phyloP scores from a whole-genome alignment of 202 grass and related monocot species.

The Schoenoplectus tabernaemontani region DNA sequence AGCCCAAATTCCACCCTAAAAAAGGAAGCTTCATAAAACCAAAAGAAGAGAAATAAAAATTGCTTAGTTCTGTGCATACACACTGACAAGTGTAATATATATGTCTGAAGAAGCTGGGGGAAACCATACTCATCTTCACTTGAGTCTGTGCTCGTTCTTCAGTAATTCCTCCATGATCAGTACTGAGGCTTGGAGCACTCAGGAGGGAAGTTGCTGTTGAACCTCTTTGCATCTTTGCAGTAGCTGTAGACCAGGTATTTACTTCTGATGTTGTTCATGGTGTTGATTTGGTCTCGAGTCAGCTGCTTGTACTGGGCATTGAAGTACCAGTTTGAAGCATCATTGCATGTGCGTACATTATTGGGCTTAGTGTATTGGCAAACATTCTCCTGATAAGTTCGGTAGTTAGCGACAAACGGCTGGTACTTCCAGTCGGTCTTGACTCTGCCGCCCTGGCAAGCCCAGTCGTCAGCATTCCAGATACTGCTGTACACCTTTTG shows the following conservation, averaged over 20 bases:
- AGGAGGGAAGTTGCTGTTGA: conserved; percentile 15
- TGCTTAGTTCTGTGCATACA: too few relatives aligned
- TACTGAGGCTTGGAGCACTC: conserved; percentile 41
- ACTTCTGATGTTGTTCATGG: conserved; percentile 31
- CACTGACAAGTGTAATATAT: too few relatives aligned
- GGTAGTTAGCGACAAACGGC: conserved; percentile 53
- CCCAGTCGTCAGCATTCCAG: conserved; percentile 69
- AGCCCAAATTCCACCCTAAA: too few relatives aligned
- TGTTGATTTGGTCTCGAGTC: background rate
- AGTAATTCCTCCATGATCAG: conserved; percentile 19
- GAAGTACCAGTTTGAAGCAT: conserved; percentile 26
- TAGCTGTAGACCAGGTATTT: conserved; percentile 61
- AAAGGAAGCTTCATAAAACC: too few relatives aligned
- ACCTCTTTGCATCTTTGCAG: conserved; percentile 26
- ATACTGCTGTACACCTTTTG: conserved; percentile 62
- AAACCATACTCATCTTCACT: background rate
- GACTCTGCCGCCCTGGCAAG: conserved; percentile 49
- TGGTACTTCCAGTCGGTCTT: conserved; percentile 59
- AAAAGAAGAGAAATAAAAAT: too few relatives aligned
- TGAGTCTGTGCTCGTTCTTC: background rate
- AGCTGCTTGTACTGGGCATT: conserved; percentile 26
- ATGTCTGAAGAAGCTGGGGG: background rate
- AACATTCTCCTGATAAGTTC: conserved; percentile 13
- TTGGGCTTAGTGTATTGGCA: conserved; percentile 27
- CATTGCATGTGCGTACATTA: conserved; percentile 3